Evolutionary conservation across 2,329 filamentous ascomycete species (phyloP), one percentile per base, ranked within the genome.

Genomic region (Cordyceps pruinosa): DNA sequence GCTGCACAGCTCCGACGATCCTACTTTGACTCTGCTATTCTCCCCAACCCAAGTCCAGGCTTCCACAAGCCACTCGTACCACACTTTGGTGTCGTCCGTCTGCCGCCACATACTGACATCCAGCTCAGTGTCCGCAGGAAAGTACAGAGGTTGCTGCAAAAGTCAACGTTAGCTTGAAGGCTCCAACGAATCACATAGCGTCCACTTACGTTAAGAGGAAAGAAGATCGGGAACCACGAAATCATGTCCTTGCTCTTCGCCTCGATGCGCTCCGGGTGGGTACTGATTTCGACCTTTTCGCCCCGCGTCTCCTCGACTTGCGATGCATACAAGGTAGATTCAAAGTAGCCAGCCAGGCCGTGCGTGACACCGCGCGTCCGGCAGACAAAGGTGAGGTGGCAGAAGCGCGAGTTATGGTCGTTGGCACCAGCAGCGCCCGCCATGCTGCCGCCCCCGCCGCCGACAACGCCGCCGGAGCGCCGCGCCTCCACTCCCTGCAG

Each of bases 181-280:
- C 19, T 12, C 37, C 59, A 51, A 21, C 35, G 21, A 28, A 17
- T 2, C 10, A n/a, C n/a, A n/a, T n/a, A 39, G 10, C 4, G 17
- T 8, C 3, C 19, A 69, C 82, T 67, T 77, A 92, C 91, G 84
- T 94, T 96, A 15, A 99, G 75, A 0, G 95, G 94, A 69, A 99
- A 99, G 75, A 93, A 97, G 30, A 99, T 97, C 1, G 94, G 94
- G 70, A 99, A 99, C 94, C 94, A 99, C 56, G 90, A 96, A 62
- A 97, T 96, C 95, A 99, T 99, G 66, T 95, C 92, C 68, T 88
- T 88, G 77, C 91, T 96, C 82, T 97, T 97, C 58, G 77, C 76
- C 57, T 94, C 90, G 73, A 99, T 97, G 30, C 87, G 89, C 62
- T 96, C 88, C 0, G 94, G 95, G 66, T 96, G 88, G 4, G 89